phyloP scores from a whole-genome alignment of 352 stramenopile genomes.

The Salisapilia sapeloensis region DNA sequence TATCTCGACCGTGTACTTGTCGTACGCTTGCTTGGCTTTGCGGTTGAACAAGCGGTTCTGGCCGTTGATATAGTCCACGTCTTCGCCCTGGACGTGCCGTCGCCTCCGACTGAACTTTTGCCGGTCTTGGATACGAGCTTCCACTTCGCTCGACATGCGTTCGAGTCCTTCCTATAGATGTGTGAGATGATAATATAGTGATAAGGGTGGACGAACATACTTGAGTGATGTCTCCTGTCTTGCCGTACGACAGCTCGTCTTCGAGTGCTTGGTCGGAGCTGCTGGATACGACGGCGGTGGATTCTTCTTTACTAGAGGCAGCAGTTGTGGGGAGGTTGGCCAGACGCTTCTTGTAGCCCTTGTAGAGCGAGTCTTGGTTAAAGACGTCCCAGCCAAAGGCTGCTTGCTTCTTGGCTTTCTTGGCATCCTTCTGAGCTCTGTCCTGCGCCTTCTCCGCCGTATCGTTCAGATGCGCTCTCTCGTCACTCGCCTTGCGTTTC shows the following conservation, averaged over 20 bases:
- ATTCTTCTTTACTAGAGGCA: conserved; percentile 2
- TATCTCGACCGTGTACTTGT: conserved; percentile 97
- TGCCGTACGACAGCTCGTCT: conserved; percentile 51
- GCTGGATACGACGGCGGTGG: conserved; percentile 4
- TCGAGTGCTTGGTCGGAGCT: conserved; percentile 9
- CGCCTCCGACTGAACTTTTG: conserved; percentile 65
- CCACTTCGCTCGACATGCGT: conserved; percentile 56
- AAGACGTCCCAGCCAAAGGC: conserved; percentile 77
- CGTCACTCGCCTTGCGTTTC: conserved; percentile 17
- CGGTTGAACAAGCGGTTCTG: conserved; percentile 97
- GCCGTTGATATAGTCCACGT: conserved; percentile 96
- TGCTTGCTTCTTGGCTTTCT: conserved; percentile 68
- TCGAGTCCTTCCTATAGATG: conserved; percentile 30
- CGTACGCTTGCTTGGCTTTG: conserved; percentile 92
- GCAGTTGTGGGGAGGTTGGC: conserved; percentile 25
- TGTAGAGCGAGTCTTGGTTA: conserved; percentile 71
- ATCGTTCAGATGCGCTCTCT: conserved; percentile 40
- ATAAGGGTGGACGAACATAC: conserved; percentile 10
- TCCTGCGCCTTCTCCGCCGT: conserved; percentile 37
- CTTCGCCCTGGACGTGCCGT: conserved; percentile 75
- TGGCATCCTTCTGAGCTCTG: conserved; percentile 42
- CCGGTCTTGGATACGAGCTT: conserved; percentile 45
- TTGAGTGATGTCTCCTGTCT: conserved; percentile 25
- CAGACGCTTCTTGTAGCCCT: conserved; percentile 73
- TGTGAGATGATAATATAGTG: too few relatives aligned